Conservation (phyloP, 2,329 filamentous ascomycete genomes). For the Daldinia eschscholtzii region DNA sequence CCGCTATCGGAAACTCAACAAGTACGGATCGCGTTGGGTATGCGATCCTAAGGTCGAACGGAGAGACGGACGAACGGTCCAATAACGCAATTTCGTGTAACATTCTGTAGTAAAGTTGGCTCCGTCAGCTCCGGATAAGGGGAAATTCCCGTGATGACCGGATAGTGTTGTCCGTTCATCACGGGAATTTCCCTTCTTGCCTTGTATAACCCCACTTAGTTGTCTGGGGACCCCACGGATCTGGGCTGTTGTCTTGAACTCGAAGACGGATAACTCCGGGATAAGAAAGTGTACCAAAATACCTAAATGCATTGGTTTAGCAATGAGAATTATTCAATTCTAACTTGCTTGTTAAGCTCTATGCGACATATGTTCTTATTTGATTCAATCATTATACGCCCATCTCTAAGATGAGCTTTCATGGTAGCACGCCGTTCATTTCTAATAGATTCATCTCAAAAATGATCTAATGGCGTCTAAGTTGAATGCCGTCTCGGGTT, state of each 20-base stretch:
- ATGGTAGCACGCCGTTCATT: not conserved
- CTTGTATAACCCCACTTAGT: not conserved
- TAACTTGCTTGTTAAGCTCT: not conserved
- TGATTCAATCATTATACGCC: not conserved
- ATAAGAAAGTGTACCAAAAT: not conserved
- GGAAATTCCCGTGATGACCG: not conserved
- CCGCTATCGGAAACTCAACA: constrained; percentile 15
- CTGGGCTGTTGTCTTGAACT: not conserved
- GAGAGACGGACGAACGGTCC: constrained; percentile 33
- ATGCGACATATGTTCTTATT: not conserved
- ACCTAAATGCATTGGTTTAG: not conserved
- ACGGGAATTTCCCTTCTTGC: too few relatives aligned
- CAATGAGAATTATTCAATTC: not conserved
- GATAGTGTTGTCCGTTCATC: not conserved
- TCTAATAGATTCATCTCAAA: not conserved
- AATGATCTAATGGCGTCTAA: constrained; percentile 6
- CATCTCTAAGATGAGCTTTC: not conserved
- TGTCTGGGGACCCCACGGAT: constrained; percentile 5
- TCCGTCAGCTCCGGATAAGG: constrained; percentile 17
- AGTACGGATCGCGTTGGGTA: constrained; percentile 23
- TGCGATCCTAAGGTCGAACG: constrained; percentile 9
- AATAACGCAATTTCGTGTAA: constrained; percentile 23
- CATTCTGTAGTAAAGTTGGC: constrained; percentile 12
- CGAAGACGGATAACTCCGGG: not conserved
- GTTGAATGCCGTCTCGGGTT: constrained; percentile 32